Percentiles rank a stretch among this genome's conserved stretches.
phyloP scores from a whole-genome alignment of 1,284 basidiomycete species.

The Ganoderma lingzhi region DNA sequence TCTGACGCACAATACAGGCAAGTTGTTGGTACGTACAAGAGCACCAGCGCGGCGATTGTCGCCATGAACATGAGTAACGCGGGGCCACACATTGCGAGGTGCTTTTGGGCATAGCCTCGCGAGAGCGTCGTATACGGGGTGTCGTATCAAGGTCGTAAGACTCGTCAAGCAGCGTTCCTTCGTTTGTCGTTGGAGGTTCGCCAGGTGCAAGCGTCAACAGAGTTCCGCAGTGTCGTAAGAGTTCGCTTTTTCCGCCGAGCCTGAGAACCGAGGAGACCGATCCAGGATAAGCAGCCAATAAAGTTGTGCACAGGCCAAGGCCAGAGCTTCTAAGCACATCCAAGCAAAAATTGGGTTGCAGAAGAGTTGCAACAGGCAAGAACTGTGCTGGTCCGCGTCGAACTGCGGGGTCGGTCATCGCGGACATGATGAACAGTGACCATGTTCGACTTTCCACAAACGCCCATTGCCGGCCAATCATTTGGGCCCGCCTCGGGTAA shows the following conservation, averaged over 20 bases:
- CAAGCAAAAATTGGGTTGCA: neutral
- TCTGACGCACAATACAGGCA: neutral
- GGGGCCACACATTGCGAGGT: slow-evolving; percentile 27
- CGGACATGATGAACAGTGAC: neutral
- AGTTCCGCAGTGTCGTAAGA: slow-evolving; percentile 7
- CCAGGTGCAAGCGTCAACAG: neutral
- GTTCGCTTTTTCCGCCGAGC: slow-evolving; percentile 3
- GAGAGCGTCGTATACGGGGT: slow-evolving; percentile 1
- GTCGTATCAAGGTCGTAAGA: slow-evolving; percentile 12
- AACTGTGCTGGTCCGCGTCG: neutral
- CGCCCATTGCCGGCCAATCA: neutral
- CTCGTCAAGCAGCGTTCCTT: slow-evolving; percentile 3
- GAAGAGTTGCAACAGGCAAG: too few relatives aligned
- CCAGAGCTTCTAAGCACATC: neutral
- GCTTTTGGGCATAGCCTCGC: slow-evolving; percentile 22
- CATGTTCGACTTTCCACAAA: slow-evolving; percentile 8
- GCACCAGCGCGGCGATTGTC: slow-evolving; percentile 33
- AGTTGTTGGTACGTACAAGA: slow-evolving; percentile 35
- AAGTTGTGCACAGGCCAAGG: neutral
- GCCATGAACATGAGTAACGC: slow-evolving; percentile 33
- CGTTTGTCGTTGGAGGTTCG: neutral
- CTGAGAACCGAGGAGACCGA: slow-evolving; percentile 6
- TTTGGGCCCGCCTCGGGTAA: neutral
- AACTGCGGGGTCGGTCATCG: neutral
- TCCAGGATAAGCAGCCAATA: slow-evolving; percentile 3